Evolutionary conservation across 2,329 filamentous ascomycete species (phyloP).

Genomic region (Alternaria angustiovoidea): DNA sequence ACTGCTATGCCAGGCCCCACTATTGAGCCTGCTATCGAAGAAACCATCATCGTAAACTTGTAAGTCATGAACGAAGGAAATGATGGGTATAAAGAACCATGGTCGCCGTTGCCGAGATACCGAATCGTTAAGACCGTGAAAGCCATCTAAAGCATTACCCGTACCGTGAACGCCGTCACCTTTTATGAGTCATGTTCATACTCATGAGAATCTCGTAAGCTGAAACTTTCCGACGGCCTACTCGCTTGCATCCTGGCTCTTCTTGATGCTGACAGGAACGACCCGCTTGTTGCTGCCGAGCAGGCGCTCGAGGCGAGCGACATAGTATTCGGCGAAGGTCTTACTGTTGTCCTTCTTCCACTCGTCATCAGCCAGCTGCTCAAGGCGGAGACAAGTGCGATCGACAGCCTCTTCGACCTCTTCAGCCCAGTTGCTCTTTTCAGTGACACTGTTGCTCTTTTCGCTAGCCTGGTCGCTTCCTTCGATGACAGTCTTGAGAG

Average conservation of each 20-base stretch:
- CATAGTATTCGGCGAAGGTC: conserved; percentile 36
- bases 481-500: conserved; percentile 17
- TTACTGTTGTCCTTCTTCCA: conserved; percentile 23
- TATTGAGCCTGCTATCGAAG: not conserved
- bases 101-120: not conserved
- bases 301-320: conserved; percentile 33
- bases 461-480: conserved; percentile 21
- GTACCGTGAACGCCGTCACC: not conserved
- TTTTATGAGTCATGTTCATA: not conserved
- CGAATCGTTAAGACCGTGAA: not conserved
- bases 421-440: conserved; percentile 47
- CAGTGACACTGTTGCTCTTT: conserved; percentile 39
- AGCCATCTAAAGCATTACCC: not conserved
- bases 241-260: not conserved
- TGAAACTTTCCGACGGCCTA: not conserved
- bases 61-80: not conserved
- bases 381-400: conserved; percentile 31
- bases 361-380: conserved; percentile 47
- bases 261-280: conserved; percentile 29
- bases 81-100: conserved; percentile 14
- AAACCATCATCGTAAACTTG: not conserved
- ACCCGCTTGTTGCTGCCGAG: conserved; percentile 25
- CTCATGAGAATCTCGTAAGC: not conserved
- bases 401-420: conserved; percentile 41
- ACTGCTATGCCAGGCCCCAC: not conserved